Conservation (phyloP, 306 rosid species). For the Cucurbita ficifolia region DNA sequence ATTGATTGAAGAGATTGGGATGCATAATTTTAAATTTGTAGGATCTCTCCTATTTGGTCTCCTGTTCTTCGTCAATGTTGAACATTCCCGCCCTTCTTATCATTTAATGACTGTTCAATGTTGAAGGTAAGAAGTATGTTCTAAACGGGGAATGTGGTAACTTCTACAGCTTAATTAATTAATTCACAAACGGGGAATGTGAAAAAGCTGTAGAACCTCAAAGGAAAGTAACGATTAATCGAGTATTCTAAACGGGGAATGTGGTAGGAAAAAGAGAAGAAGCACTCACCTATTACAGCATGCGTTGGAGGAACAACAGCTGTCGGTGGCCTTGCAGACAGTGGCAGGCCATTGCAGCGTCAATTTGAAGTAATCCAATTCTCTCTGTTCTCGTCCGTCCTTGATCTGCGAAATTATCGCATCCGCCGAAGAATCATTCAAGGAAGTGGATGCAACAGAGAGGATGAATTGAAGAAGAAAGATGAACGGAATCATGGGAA, state of each 20-base stretch:
- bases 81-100: too few relatives aligned
- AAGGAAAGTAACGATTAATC: background rate
- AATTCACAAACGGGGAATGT: too few relatives aligned
- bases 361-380: conserved; percentile 71
- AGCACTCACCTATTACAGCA: conserved; percentile 66
- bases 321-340: conserved; percentile 26
- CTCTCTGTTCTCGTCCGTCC: conserved; percentile 29
- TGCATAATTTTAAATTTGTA: too few relatives aligned
- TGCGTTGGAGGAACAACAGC: conserved; percentile 63
- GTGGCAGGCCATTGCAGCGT: conserved; percentile 90
- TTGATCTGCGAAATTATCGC: background rate
- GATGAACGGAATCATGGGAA: background rate
- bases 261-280: background rate
- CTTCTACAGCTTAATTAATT: too few relatives aligned
- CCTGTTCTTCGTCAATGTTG: too few relatives aligned
- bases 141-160: too few relatives aligned
- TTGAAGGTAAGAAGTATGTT: too few relatives aligned
- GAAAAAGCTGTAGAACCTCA: background rate
- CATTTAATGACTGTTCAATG: too few relatives aligned
- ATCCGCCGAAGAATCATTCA: background rate
- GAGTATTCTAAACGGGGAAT: background rate
- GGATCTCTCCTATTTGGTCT: too few relatives aligned
- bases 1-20: too few relatives aligned
- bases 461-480: background rate
- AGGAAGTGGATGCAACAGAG: background rate